phyloP scores from a whole-genome alignment of 768 basidiomycete species.

The Leucosporidium scottii region DNA sequence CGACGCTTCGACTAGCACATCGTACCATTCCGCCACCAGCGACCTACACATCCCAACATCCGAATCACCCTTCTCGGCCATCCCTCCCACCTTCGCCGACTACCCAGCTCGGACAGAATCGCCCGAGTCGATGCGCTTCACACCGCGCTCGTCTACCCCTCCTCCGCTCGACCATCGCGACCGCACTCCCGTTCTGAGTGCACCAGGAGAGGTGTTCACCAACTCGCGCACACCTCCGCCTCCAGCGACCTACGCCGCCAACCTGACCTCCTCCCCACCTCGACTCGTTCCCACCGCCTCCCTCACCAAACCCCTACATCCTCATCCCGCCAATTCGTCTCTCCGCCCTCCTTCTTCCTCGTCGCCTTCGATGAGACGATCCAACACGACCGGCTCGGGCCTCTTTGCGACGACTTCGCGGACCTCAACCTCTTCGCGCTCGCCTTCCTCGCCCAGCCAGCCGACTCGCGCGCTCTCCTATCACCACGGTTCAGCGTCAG shows the following conservation, averaged over 20 bases:
- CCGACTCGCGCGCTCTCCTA: conserved; percentile 2
- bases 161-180: neutral
- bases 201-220: neutral
- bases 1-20: too few species aligned
- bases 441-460: neutral
- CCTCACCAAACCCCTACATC: neutral
- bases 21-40: too few species aligned
- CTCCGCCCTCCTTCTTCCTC: neutral
- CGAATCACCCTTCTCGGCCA: too few species aligned
- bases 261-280: neutral
- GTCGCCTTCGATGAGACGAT: neutral
- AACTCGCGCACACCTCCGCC: neutral
- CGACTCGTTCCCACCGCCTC: neutral
- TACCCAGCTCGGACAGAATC: too few species aligned
- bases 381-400: conserved; percentile 12
- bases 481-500: neutral
- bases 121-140: too few species aligned
- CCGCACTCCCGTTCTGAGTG: neutral
- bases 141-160: too few species aligned
- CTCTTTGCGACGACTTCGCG: neutral
- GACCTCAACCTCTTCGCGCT: neutral
- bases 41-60: too few species aligned
- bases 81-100: too few species aligned
- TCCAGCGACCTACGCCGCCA: neutral
- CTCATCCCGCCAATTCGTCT: neutral